These are phyloP conservation scores for Aureobasidium subglaciale DNA, from an alignment of 2,329 filamentous ascomycete genomes.

Conservation along the genomic window DNA sequence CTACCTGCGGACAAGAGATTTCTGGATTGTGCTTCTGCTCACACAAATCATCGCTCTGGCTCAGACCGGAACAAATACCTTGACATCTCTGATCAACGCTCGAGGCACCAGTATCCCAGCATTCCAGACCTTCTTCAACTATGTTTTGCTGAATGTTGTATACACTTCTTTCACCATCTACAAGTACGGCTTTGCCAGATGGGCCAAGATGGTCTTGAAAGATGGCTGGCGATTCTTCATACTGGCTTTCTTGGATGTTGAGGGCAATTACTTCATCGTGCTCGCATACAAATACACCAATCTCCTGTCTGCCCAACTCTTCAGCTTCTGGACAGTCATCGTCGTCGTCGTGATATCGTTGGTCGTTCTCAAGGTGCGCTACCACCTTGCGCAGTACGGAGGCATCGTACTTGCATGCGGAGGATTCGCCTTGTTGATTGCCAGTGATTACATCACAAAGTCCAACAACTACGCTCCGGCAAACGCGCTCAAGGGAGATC, in stretches of 20 bases:
- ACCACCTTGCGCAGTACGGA: slow-evolving; percentile 74
- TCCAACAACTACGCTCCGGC: slow-evolving; percentile 58
- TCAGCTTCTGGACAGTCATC: slow-evolving; percentile 98
- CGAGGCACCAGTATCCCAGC: slow-evolving; percentile 76
- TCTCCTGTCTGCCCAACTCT: slow-evolving; percentile 83
- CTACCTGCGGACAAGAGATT: slow-evolving; percentile 77
- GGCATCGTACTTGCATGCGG: slow-evolving; percentile 89
- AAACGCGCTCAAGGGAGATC: slow-evolving; percentile 78
- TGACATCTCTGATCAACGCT: slow-evolving; percentile 65
- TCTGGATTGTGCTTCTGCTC: slow-evolving; percentile 74
- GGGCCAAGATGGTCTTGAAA: slow-evolving; percentile 53
- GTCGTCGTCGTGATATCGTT: slow-evolving; percentile 84
- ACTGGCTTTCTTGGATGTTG: slow-evolving; percentile 84
- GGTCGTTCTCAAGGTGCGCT: slow-evolving; percentile 75
- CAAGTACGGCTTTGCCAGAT: slow-evolving; percentile 68
- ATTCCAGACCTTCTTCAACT: slow-evolving; percentile 95
- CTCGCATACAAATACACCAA: slow-evolving; percentile 90
- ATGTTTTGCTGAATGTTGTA: slow-evolving; percentile 72
- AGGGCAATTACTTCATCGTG: slow-evolving; percentile 97
- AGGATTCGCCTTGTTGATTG: slow-evolving; percentile 81
- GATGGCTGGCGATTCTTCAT: slow-evolving; percentile 94
- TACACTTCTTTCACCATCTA: slow-evolving; percentile 76
- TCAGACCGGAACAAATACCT: slow-evolving; percentile 89
- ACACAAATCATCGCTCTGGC: slow-evolving; percentile 78
- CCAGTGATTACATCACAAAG: slow-evolving; percentile 71